phyloP scores from a whole-genome alignment of 495 filamentous ascomycete genomes.

The Mycothermus thermophilus region DNA sequence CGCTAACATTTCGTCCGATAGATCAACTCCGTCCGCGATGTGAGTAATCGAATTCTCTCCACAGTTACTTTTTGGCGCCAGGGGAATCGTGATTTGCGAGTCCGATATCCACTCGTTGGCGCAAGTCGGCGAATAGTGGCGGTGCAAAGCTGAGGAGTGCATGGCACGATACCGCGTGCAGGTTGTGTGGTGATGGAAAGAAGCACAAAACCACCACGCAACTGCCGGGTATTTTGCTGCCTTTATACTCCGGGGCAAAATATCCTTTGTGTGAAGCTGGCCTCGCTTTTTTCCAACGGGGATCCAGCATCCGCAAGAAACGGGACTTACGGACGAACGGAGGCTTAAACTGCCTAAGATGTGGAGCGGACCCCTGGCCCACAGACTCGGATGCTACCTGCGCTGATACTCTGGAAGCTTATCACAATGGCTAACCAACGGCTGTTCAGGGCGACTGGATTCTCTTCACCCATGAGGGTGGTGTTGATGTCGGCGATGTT shows the following conservation, averaged over 20 bases:
- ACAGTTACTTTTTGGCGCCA: constrained; percentile 10
- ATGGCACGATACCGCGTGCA: not conserved
- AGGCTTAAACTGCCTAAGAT: constrained; percentile 35
- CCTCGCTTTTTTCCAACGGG: too few relatives aligned
- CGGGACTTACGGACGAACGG: constrained; percentile 43
- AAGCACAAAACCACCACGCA: not conserved
- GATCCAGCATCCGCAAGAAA: too few relatives aligned
- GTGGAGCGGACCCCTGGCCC: constrained; percentile 13
- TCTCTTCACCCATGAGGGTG: constrained; percentile 97
- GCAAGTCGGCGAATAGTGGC: constrained; percentile 3
- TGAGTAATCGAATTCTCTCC: constrained; percentile 16
- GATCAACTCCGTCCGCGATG: constrained; percentile 27
- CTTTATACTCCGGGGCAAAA: constrained; percentile 10
- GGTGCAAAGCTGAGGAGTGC: not conserved
- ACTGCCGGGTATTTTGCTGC: constrained; percentile 3
- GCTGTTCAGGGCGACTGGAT: constrained; percentile 99
- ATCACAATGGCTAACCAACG: too few relatives aligned
- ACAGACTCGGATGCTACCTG: too few relatives aligned
- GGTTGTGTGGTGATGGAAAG: constrained; percentile 2
- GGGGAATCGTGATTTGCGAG: constrained; percentile 1
- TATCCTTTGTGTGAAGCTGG: too few relatives aligned
- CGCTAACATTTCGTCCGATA: constrained; percentile 16
- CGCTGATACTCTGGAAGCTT: too few relatives aligned
- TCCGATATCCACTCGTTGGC: constrained; percentile 9
- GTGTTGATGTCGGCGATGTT: constrained; percentile 98